Percentiles rank a stretch among this genome's conserved stretches.
These are phyloP conservation scores for Elaeis guineensis DNA, from an alignment of 176 grass and related monocot genomes.

Conservation along the genomic window DNA sequence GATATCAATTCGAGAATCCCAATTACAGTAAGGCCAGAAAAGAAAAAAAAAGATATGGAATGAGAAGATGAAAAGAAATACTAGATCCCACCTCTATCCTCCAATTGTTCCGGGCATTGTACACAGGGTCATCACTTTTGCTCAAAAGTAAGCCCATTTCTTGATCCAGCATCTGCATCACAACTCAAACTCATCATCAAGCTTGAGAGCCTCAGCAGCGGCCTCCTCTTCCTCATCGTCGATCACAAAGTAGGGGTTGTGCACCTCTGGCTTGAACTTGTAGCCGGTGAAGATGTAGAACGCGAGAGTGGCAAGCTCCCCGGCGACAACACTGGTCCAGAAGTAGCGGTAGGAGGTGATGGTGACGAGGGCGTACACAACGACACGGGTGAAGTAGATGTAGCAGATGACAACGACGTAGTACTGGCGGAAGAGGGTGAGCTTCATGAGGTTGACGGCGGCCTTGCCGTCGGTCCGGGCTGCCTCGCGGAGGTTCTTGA, in stretches of 20 bases:
- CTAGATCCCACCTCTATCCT: too few species aligned
- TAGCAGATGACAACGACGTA: constrained; percentile 12
- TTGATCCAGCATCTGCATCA: too few species aligned
- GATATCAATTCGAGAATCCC: too few species aligned
- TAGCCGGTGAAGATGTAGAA: constrained; percentile 7
- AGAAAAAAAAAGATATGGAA: too few species aligned
- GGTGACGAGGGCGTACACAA: constrained; percentile 2
- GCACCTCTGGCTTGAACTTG: constrained; percentile 2
- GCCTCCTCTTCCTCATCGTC: background rate
- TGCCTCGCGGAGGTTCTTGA: constrained; percentile 8
- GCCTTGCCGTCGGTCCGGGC: constrained; percentile 11
- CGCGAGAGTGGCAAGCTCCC: constrained; percentile 2
- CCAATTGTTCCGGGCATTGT: too few species aligned
- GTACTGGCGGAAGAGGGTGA: constrained; percentile 13
- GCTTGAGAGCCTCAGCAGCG: too few species aligned
- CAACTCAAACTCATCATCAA: too few species aligned
- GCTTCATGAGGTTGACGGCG: constrained; percentile 4
- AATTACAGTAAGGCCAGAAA: too few species aligned
- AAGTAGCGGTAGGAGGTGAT: constrained; percentile 8
- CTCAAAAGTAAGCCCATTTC: too few species aligned
- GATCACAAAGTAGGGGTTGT: constrained; percentile 6
- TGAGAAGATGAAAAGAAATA: too few species aligned
- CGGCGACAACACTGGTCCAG: constrained; percentile 8
- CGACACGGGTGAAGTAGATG: constrained; percentile 8
- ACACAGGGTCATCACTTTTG: too few species aligned